Base-by-base conservation (phyloP, 2,329 filamentous ascomycete genomes). In the Leptographium procerum region DNA sequence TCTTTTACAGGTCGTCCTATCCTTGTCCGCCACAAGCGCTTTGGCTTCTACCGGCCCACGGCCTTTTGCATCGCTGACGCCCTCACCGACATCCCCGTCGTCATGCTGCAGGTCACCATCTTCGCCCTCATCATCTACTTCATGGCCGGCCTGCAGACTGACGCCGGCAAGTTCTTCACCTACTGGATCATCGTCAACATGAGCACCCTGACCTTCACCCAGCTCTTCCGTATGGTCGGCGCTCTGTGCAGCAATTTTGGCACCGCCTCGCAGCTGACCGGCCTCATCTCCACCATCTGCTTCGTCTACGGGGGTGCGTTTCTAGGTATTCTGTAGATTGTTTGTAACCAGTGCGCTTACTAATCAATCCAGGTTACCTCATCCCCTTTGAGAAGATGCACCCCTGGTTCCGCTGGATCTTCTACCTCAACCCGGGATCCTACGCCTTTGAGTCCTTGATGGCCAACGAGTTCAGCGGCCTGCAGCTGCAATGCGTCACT, bases 91-190 rank as follows among this genome's bases (percentile, higher is more conserved):
- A 62, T 86, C 73, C 70, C 83, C 0, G 63, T 79, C 7, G 83
- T 91, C 62, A 73, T 89, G 14, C 58, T 78, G 9, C 87, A 88
- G 63, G 76, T 85, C 0, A 72, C 86, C 57, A 72, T 83, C 24
- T 91, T 91, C 72, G 87, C 87, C 61, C 53, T 89, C 45, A 79
- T 85, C 22, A 75, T 91, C 43, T 92, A 91, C 73, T 91, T 91
- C 70, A 85, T 92, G 85, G 81, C 85, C 0, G 83, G 86, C 55
- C 75, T 92, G 1, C 77, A 85, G 57, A 74, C 85, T 31, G 80
- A 82, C 31, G 77, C 86, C 0, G 84, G 82, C 50, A 78, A 85
- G 28, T 88, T 87, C 68, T 88, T 86, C 67, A 84, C 85, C 57
- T 81, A 82, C 64, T 78, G 82, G 60, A 69, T 87, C 1, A 82